Evolutionary conservation across 1,284 basidiomycete species (phyloP), one percentile per base, ranked within the genome.

Genomic region (Tilletia caries): DNA sequence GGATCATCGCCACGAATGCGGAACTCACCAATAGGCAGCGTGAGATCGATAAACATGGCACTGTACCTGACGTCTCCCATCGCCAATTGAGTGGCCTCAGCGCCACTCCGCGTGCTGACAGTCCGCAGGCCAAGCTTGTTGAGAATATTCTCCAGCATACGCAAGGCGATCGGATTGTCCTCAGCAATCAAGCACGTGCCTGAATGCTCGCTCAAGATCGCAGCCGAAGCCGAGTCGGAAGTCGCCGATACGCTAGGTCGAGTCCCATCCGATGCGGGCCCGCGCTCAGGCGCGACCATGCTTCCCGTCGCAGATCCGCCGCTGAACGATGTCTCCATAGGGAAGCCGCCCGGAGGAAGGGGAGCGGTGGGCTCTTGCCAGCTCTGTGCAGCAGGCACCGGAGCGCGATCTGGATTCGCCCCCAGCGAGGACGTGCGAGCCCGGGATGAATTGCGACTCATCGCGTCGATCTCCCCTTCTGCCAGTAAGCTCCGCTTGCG

Each of bases 181-280:
- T 98, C 96, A 0, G 95, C 96, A 62, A 99, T 88, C 43, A 99
- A 85, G 78, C 93, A 95, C 25, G 92, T 94, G 67, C 98, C 89
- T 23, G 66, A 12, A 6, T 90, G 79, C 41, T 80, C 65, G 37
- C 70, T 60, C 33, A 48, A 74, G 33, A 76, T 69, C 10, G 74
- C 70, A 18, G 72, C 65, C 23, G 60, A 15, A 6, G 62, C 15
- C 8, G 54, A 6, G 23, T 62, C 58, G 13, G 58, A 62, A 18
- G 32, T n/a, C 27, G 58, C 58, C 4, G 58, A 32, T 8, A 62
- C 29, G 32, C 58, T 62, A 13, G 58, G 58, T 23, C 58, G 29
- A 33, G 58, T 37, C 15, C 58, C 58, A 20, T 62, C 58, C 27
- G 58, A 62, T 3, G 58, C 29, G 0, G 58, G 58, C 20, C 58